Evolutionary conservation across 2,329 filamentous ascomycete species (phyloP), one percentile per base, ranked within the genome.

Genomic region (Trematosphaeria pertusa): DNA sequence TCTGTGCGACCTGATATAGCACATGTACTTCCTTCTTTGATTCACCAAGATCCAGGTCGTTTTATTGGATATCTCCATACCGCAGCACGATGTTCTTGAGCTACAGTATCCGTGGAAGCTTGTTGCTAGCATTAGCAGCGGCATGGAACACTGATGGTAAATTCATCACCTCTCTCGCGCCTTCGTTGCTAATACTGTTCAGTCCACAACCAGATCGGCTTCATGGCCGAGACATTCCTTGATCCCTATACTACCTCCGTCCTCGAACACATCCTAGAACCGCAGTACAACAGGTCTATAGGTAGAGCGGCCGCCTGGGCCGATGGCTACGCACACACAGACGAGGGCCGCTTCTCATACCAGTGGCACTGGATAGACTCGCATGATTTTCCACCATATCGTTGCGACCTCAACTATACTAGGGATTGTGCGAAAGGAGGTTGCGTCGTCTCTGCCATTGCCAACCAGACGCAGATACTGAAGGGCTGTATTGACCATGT

Each of bases 281-380:
- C 71, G 1, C 54, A 71, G 48, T 74, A 74, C 48, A 67, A 72
- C 43, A 63, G 66, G 30, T 73, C 70, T 1, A 68, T 75, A 22
- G 72, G 72, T 5, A 60, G 61, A 26, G 69, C 70, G 1, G 71
- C 72, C 28, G 70, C 70, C 9, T 74, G 71, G 72, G 71, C 71
- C 21, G 71, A 74, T 39, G 62, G 57, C 15, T 73, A 70, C 35
- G 70, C 71, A 2, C 71, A 73, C 34, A 73, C 68, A 2, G 48
- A 56, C 14, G 63, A 72, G 52, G 71, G 71, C n/a, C 63, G 64
- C n/a, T 73, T 70, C 46, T 72, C 67, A 9, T 73, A 74, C 44
- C 71, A 72, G 39, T 74, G 72, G 72, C 71, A 73, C 43, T 75
- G 70, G 68, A 73, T 75, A 40, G 69, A 72, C 37, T 59, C 69